Evolutionary conservation across 306 rosid species (phyloP), one percentile per base, ranked within the genome.

Genomic region (Sesbania bispinosa): DNA sequence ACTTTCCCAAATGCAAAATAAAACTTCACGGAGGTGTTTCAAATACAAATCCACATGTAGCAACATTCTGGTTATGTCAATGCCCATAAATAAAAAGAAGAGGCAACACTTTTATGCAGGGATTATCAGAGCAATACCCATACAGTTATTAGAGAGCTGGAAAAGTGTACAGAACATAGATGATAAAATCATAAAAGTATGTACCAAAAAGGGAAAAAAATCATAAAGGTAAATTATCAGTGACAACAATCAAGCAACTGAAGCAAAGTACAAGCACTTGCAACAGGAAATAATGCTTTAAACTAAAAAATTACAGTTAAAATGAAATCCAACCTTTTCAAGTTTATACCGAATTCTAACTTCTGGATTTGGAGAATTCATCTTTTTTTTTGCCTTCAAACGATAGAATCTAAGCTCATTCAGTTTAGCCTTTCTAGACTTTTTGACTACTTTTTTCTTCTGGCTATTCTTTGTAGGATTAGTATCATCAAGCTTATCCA

Each of bases 291-390:
- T 32, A 77, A 55, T 63, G 14, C 13, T 54, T 50, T 48, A 39
- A 53, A 62, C 67, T 23, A 30, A 8, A 7, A 59, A 52, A 41
- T 32, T 36, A 10, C 30, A 48, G 10, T 18, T 11, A 51, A 30
- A 27, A 20, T 29, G 41, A 71, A 67, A 10, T 23, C 79, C 36
- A 69, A 93, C 97, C 97, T 93, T 93, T 61, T 73, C 96, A 45
- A 90, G 90, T 67, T 86, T 88, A 86, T 93, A 93, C 77, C 86
- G 72, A 55, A 93, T 93, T 84, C 98, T 82, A 80, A 93, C 96
- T 84, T 82, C 90, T 27, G 98, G 96, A 74, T 90, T 93, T 63
- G 93, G 92, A 62, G 98, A 93, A 20, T 82, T 85, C 88, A 83
- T 90, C 85, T 93, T 87, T 86, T 87, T 87, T 79, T 80, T 87